Conservation (phyloP, 2,329 filamentous ascomycete genomes). For the Fusarium odoratissimum region DNA sequence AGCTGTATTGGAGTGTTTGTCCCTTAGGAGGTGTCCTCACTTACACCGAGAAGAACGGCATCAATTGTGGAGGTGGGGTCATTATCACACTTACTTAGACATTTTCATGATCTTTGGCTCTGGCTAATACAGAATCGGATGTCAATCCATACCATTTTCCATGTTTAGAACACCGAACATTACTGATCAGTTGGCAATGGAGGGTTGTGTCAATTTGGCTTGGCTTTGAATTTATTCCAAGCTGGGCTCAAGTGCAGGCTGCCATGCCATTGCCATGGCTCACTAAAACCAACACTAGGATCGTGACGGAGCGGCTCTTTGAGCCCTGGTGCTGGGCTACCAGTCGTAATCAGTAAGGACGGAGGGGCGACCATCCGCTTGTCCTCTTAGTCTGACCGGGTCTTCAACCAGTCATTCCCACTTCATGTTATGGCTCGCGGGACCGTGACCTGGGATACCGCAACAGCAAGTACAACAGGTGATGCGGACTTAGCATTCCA, state of each 20-base stretch:
- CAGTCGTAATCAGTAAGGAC: constrained; percentile 34
- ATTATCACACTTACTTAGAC: neutral
- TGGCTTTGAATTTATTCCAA: constrained; percentile 3
- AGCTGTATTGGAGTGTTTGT: neutral
- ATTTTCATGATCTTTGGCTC: constrained; percentile 9
- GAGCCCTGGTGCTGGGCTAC: constrained; percentile 33
- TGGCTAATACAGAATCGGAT: neutral
- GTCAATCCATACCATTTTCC: constrained; percentile 3
- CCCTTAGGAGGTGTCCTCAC: neutral
- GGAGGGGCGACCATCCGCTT: constrained; percentile 35
- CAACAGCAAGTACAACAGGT: constrained; percentile 27
- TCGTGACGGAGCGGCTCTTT: constrained; percentile 46
- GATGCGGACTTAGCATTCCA: constrained; percentile 33
- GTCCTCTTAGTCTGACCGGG: constrained; percentile 35
- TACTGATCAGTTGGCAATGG: constrained; percentile 26
- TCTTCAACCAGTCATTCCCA: constrained; percentile 40
- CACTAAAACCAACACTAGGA: constrained; percentile 42
- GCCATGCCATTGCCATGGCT: neutral
- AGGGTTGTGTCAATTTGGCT: constrained; percentile 37
- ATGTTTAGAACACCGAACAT: constrained; percentile 13
- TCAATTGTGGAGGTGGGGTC: constrained; percentile 7
- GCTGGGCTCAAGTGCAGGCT: neutral
- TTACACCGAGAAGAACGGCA: neutral
- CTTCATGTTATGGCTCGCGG: constrained; percentile 35
- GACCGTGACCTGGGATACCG: constrained; percentile 27